A percentile compares a stretch with the other conserved stretches of the same genome.
phyloP scores from a whole-genome alignment of 1,284 basidiomycete species.

The Microbotryum intermedium region DNA sequence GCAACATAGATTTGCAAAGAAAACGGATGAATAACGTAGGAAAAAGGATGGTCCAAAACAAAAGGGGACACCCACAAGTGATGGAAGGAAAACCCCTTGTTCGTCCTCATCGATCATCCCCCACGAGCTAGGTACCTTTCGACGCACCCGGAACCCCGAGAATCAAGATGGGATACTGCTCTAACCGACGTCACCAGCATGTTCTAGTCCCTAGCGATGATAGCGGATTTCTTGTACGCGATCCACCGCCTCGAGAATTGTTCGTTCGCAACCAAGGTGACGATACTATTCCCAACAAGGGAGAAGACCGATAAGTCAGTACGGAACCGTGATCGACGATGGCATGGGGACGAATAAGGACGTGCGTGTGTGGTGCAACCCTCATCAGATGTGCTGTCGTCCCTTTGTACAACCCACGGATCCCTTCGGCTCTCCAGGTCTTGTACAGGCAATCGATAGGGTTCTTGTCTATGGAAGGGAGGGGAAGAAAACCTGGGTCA shows the following conservation, averaged over 20 bases:
- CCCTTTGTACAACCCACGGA: conserved; percentile 87
- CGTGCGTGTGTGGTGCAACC: conserved; percentile 74
- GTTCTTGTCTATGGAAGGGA: conserved; percentile 44
- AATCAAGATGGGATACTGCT: no score
- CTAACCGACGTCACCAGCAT: no score
- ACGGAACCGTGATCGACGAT: no score
- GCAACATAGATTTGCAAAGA: no score
- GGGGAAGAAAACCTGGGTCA: neutral
- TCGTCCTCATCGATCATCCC: no score
- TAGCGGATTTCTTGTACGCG: conserved; percentile 9
- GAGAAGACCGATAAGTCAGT: neutral
- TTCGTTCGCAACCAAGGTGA: conserved; percentile 34
- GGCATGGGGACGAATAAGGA: neutral
- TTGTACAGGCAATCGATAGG: conserved; percentile 96
- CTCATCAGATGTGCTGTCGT: conserved; percentile 84
- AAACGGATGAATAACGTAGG: no score
- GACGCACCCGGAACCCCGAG: no score
- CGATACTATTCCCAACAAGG: conserved; percentile 5
- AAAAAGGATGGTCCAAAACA: no score
- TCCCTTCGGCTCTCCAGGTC: conserved; percentile 81
- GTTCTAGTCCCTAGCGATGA: neutral
- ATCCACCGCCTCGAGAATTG: conserved; percentile 24
- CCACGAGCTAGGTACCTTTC: no score
- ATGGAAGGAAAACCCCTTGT: no score
- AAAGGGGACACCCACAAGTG: no score